Conservation (phyloP, 1,284 basidiomycete species). For the Cryptococcus sp. region DNA sequence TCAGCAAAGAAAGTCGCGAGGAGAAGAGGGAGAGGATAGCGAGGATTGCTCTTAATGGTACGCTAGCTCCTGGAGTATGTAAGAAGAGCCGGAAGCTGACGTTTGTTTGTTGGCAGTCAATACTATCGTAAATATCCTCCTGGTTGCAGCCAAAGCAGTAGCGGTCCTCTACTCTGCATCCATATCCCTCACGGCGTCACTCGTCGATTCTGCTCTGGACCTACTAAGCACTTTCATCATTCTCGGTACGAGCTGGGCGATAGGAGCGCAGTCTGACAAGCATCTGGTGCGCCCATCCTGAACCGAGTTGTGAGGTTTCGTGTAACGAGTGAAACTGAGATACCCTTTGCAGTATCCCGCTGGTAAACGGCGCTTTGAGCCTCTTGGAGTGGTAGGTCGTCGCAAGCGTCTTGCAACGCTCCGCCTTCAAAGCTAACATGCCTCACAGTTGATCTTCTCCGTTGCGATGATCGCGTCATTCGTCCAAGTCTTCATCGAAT, state of each 20-base stretch:
- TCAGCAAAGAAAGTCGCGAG: constrained; percentile 27
- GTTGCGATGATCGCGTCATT: constrained; percentile 61
- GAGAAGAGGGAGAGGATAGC: constrained; percentile 43
- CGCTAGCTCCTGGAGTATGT: constrained; percentile 6
- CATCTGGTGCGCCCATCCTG: constrained; percentile 30
- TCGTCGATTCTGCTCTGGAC: constrained; percentile 61
- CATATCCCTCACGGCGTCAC: constrained; percentile 59
- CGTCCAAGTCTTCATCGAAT: constrained; percentile 57
- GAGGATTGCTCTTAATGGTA: constrained; percentile 46
- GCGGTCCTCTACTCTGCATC: constrained; percentile 60
- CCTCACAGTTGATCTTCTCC: constrained; percentile 55
- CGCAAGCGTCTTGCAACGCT: not conserved
- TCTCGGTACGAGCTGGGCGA: constrained; percentile 49
- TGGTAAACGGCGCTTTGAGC: constrained; percentile 58
- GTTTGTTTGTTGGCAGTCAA: constrained; percentile 40
- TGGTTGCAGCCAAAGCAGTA: constrained; percentile 57
- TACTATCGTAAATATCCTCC: constrained; percentile 55
- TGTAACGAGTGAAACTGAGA: constrained; percentile 4
- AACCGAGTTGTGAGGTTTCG: not conserved
- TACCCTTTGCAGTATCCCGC: constrained; percentile 53
- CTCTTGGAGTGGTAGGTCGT: constrained; percentile 51
- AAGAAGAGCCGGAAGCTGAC: not conserved
- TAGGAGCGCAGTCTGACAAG: constrained; percentile 45
- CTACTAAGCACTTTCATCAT: constrained; percentile 58
- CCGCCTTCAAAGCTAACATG: not conserved